A percentile compares a stretch with the other conserved stretches of the same genome.
Evolutionary conservation across 805 yeast genomes (phyloP).

Genomic region (Metahyphopichia silvanorum): DNA sequence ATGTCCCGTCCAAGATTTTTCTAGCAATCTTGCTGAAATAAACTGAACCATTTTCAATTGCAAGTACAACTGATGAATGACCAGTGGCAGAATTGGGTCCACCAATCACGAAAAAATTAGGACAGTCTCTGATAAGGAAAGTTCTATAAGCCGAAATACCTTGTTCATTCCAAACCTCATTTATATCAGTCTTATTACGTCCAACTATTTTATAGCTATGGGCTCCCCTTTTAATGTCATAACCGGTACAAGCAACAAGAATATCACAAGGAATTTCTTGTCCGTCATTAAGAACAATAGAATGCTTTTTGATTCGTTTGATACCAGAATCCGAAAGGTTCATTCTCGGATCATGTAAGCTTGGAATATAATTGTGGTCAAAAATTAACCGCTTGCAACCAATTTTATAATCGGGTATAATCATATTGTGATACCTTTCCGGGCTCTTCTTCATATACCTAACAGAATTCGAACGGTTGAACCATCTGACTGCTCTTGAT

Average conservation of each 20-base stretch:
- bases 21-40: constrained; percentile 20
- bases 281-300: constrained; percentile 27
- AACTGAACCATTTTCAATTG: constrained; percentile 31
- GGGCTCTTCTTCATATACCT: constrained; percentile 29
- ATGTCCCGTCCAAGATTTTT: constrained; percentile 23
- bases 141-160: constrained; percentile 37
- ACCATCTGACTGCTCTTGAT: constrained; percentile 23
- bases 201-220: constrained; percentile 21
- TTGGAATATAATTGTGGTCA: constrained; percentile 33
- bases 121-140: constrained; percentile 26
- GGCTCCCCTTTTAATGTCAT: constrained; percentile 20
- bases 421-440: constrained; percentile 24
- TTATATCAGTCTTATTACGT: constrained; percentile 17
- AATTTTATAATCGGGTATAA: constrained; percentile 36
- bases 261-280: constrained; percentile 29
- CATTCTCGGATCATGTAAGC: constrained; percentile 28
- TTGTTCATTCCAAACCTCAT: constrained; percentile 24
- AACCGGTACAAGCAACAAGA: constrained; percentile 43
- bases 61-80: constrained; percentile 38
- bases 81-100: constrained; percentile 45
- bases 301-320: constrained; percentile 23
- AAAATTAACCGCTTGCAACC: constrained; percentile 42
- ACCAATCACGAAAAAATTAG: constrained; percentile 32
- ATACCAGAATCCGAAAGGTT: constrained; percentile 20
- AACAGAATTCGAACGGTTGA: constrained; percentile 15